Conservation (phyloP, 139 green algal species). For the Micromonas pusilla region DNA sequence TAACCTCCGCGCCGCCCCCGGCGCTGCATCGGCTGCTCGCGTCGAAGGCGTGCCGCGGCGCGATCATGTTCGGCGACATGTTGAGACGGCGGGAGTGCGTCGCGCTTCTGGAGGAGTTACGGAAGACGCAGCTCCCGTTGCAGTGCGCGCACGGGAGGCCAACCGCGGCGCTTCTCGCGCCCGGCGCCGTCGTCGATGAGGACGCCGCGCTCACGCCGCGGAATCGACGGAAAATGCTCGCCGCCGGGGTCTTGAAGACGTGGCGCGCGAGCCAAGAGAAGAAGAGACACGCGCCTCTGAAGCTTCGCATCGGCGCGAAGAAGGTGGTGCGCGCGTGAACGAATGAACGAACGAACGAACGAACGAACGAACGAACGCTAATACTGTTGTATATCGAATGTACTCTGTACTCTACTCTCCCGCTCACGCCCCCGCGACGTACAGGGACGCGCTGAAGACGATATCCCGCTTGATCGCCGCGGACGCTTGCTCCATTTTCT, state of each 20-base stretch:
- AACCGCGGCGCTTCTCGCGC: constrained; percentile 45
- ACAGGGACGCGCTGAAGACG: constrained; percentile 88
- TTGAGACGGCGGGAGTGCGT: constrained; percentile 43
- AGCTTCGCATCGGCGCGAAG: too few relatives aligned
- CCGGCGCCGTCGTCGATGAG: too few relatives aligned
- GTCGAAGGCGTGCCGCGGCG: constrained; percentile 59
- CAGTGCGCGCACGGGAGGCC: constrained; percentile 74
- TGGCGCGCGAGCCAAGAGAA: too few relatives aligned
- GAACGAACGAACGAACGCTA: too few relatives aligned
- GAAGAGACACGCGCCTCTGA: too few relatives aligned
- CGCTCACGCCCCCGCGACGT: constrained; percentile 48
- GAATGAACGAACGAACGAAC: too few relatives aligned
- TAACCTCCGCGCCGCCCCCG: not conserved
- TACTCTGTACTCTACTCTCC: too few relatives aligned
- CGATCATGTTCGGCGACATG: constrained; percentile 79
- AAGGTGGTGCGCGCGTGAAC: too few relatives aligned
- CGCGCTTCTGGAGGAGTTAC: constrained; percentile 48
- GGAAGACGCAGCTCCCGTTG: constrained; percentile 49
- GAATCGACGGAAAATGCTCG: too few relatives aligned
- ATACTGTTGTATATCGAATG: too few relatives aligned
- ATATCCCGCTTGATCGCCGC: constrained; percentile 89
- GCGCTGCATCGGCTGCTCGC: constrained; percentile 14
- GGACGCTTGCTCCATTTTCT: constrained; percentile 81
- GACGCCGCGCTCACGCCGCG: too few relatives aligned
- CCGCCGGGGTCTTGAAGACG: too few relatives aligned